Base-by-base conservation (phyloP, 2,329 filamentous ascomycete genomes). In the Ceratocystis harringtonii region DNA sequence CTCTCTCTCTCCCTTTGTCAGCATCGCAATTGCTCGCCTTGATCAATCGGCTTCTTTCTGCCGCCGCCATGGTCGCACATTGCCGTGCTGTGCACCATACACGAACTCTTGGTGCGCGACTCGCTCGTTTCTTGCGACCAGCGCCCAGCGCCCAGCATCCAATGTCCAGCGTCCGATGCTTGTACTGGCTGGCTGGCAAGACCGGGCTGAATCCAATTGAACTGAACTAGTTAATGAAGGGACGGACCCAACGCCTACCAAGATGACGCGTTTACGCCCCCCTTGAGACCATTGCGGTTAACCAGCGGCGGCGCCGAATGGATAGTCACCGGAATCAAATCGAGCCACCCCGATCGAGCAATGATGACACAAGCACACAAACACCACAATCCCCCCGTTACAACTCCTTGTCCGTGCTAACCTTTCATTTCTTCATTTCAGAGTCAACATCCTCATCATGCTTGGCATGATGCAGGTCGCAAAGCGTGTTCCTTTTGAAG, bases 391-490 rank as follows among this genome's bases (percentile, higher is more conserved):
- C 17, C 44, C 44, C 44, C 5, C 17, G 19, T 19, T 48, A 3
- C 5, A 48, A n/a, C 19, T 48, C 19, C 7, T 52, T 52, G 8
- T 22, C 7, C 48, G 8, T n/a, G 17, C 28, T 58, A 58, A 58
- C 55, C 17, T 17, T n/a, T 17, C 50, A 22, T 55, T 36, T 52
- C 10, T 32, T 19, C 28, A 17, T 63, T 63, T 28, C 76, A 95
- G 91, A 73, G 90, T 89, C 76, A 96, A 96, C 83, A 82, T 96
- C 76, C 81, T 90, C 80, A 91, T 96, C 86, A 92, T 95, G 79
- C 84, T 96, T 71, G 89, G 89, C 75, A 95, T 96, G 88, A 96
- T 97, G 90, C 92, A 96, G 82, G 88, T 95, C 68, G 89, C 91
- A 72, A 97, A 97, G 84, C 90, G 87, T 78, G 86, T 99, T 68